Conservation (phyloP, 1,284 basidiomycete genomes). For the Sporisorium iseilematis-ciliati region DNA sequence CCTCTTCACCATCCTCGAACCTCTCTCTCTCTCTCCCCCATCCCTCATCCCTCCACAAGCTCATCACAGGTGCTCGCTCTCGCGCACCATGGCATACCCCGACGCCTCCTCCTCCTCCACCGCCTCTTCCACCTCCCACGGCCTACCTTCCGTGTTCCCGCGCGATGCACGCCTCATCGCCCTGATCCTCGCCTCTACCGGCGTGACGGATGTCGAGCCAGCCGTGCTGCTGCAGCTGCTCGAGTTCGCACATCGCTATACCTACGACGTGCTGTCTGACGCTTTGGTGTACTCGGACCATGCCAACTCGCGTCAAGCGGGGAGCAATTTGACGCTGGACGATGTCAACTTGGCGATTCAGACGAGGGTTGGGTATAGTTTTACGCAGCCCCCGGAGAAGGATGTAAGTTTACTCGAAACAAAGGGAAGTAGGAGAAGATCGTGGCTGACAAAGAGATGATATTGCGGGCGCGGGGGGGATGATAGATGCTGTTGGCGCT, state of each 20-base stretch:
- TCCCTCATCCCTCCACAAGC: too few species aligned
- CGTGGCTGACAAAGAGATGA: too few species aligned
- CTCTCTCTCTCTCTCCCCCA: background rate
- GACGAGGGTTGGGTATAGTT: slow-evolving; percentile 92
- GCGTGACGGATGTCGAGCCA: slow-evolving; percentile 92
- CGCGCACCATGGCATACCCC: background rate
- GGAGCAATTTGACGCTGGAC: slow-evolving; percentile 77
- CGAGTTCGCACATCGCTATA: slow-evolving; percentile 95
- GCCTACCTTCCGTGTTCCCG: slow-evolving; percentile 72
- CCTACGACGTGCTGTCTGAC: slow-evolving; percentile 88
- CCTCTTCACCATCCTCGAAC: background rate
- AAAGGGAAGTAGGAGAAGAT: too few species aligned
- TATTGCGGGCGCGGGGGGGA: background rate
- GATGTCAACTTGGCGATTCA: slow-evolving; percentile 92
- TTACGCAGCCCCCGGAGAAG: slow-evolving; percentile 91
- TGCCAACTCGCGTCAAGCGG: slow-evolving; percentile 72
- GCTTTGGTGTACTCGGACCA: slow-evolving; percentile 94
- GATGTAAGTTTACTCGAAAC: slow-evolving; percentile 77
- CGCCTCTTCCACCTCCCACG: slow-evolving; percentile 8
- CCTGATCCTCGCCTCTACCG: slow-evolving; percentile 90
- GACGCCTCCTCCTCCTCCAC: background rate
- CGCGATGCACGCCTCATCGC: slow-evolving; percentile 92
- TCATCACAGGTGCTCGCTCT: background rate
- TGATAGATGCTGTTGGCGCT: slow-evolving; percentile 85
- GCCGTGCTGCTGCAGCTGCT: slow-evolving; percentile 93